phyloP scores from a whole-genome alignment of 768 basidiomycete species.

The Lentinula lateritia region DNA sequence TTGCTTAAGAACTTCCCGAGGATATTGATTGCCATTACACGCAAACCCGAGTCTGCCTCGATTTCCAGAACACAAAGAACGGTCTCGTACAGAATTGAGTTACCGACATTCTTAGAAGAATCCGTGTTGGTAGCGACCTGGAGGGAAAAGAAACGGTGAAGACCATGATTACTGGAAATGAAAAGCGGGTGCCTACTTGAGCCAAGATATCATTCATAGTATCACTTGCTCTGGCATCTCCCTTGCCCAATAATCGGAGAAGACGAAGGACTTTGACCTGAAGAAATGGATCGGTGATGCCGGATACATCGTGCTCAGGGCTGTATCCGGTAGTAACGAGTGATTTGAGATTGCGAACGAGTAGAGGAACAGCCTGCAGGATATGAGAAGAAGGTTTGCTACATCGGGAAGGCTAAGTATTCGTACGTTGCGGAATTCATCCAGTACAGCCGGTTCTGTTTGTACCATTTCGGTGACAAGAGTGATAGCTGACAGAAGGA shows the following conservation, averaged over 20 bases:
- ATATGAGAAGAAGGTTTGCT: slow-evolving; percentile 3
- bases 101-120: slow-evolving; percentile 95
- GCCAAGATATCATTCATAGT: slow-evolving; percentile 98
- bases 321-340: slow-evolving; percentile 95
- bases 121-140: slow-evolving; percentile 99
- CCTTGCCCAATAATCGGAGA: slow-evolving; percentile 81
- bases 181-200: slow-evolving; percentile 46
- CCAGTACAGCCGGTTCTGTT: slow-evolving; percentile 61
- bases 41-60: slow-evolving; percentile 90
- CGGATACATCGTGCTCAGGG: slow-evolving; percentile 98
- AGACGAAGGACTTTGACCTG: slow-evolving; percentile 92
- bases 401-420: not conserved
- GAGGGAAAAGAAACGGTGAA: not conserved
- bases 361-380: slow-evolving; percentile 77
- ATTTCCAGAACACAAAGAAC: slow-evolving; percentile 95
- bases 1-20: slow-evolving; percentile 97
- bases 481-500: slow-evolving; percentile 89
- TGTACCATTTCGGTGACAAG: slow-evolving; percentile 94
- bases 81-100: slow-evolving; percentile 96
- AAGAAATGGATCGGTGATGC: slow-evolving; percentile 94
- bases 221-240: slow-evolving; percentile 84
- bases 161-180: not conserved
- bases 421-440: slow-evolving; percentile 86
- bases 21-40: slow-evolving; percentile 99
- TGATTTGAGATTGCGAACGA: slow-evolving; percentile 93